Evolutionary conservation across 1,139 yeast species (phyloP).

Genomic region (Suhomyces wounanorum): DNA sequence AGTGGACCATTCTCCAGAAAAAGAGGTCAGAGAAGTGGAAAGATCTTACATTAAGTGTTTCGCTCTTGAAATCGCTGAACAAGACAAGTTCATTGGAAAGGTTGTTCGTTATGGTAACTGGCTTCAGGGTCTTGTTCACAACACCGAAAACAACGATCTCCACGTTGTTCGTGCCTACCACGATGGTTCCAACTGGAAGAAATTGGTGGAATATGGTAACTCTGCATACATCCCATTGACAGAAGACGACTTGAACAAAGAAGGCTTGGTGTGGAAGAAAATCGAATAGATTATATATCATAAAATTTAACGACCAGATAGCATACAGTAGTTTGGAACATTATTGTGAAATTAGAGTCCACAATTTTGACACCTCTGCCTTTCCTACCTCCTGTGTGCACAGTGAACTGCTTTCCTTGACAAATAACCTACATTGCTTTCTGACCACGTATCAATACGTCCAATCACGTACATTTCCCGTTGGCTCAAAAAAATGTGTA

Average conservation of each 20-base stretch:
- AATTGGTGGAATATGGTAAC: constrained; percentile 31
- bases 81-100: constrained; percentile 40
- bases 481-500: too few relatives aligned
- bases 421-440: too few relatives aligned
- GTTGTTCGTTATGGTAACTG: constrained; percentile 53
- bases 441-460: too few relatives aligned
- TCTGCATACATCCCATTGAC: constrained; percentile 26
- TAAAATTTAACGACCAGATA: not conserved
- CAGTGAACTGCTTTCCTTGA: too few relatives aligned
- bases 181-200: constrained; percentile 25
- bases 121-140: constrained; percentile 53
- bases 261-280: not conserved
- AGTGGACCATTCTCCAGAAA: constrained; percentile 27
- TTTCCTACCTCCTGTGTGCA: too few relatives aligned
- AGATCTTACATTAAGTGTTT: constrained; percentile 4
- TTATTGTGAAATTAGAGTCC: not conserved
- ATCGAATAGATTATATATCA: not conserved
- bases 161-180: constrained; percentile 32
- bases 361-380: not conserved
- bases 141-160: constrained; percentile 18
- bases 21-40: constrained; percentile 30
- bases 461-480: too few relatives aligned
- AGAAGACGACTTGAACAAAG: constrained; percentile 15
- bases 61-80: constrained; percentile 29
- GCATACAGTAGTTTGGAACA: not conserved